Percentiles rank a stretch among this genome's conserved stretches.
Conservation (phyloP, 2,329 filamentous ascomycete genomes). For the Colletotrichum sojae region DNA sequence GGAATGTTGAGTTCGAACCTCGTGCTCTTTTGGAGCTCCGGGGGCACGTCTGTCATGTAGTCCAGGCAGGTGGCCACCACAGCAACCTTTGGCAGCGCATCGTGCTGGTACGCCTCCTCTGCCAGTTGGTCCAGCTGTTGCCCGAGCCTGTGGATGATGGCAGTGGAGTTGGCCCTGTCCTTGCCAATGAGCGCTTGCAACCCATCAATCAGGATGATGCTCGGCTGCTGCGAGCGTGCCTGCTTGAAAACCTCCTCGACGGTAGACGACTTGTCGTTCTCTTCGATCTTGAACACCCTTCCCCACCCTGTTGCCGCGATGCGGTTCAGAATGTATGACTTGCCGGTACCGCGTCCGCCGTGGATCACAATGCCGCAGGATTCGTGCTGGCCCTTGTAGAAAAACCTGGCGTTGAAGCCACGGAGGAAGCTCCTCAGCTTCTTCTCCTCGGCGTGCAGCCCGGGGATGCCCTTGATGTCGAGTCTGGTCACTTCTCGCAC, state of each 20-base stretch:
- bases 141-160: slow-evolving; percentile 65
- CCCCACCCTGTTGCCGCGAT: slow-evolving; percentile 80
- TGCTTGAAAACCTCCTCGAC: slow-evolving; percentile 79
- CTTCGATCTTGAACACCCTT: slow-evolving; percentile 73
- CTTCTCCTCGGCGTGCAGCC: slow-evolving; percentile 74
- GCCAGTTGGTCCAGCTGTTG: slow-evolving; percentile 71
- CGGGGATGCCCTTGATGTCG: slow-evolving; percentile 72
- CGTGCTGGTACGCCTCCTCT: slow-evolving; percentile 52
- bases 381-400: slow-evolving; percentile 49
- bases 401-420: slow-evolving; percentile 62
- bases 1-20: slow-evolving; percentile 78
- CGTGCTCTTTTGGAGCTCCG: slow-evolving; percentile 74
- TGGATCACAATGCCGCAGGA: slow-evolving; percentile 79
- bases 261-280: slow-evolving; percentile 68
- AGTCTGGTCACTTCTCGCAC: slow-evolving; percentile 49
- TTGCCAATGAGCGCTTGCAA: slow-evolving; percentile 79
- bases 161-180: slow-evolving; percentile 65
- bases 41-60: slow-evolving; percentile 80
- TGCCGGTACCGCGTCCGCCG: slow-evolving; percentile 88
- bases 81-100: slow-evolving; percentile 70
- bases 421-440: slow-evolving; percentile 77
- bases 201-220: slow-evolving; percentile 84
- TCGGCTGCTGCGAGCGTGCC: slow-evolving; percentile 78
- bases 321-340: slow-evolving; percentile 79
- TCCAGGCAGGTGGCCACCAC: slow-evolving; percentile 82